Conservation (phyloP, 768 basidiomycete genomes). For the Russula dissimulans region DNA sequence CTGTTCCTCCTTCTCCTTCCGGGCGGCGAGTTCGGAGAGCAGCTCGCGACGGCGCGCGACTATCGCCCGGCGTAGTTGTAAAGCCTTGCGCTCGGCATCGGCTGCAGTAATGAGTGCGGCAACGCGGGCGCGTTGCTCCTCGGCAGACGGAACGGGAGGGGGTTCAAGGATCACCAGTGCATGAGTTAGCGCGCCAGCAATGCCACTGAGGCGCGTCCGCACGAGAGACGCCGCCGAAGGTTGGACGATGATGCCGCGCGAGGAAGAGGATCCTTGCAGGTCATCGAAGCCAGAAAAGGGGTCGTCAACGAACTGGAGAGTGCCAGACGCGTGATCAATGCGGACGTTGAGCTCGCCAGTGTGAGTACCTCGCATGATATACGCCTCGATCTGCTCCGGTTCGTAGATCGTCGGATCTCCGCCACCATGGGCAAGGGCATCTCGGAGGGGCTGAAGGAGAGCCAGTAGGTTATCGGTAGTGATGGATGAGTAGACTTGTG, state of each 20-base stretch:
- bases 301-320: constrained; percentile 77
- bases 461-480: constrained; percentile 67
- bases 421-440: constrained; percentile 39
- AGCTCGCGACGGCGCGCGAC: constrained; percentile 81
- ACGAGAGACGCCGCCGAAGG: constrained; percentile 64
- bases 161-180: constrained; percentile 52
- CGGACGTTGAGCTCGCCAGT: constrained; percentile 79
- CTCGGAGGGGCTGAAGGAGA: constrained; percentile 68
- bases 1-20: constrained; percentile 85
- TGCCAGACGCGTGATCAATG: constrained; percentile 81
- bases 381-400: constrained; percentile 77
- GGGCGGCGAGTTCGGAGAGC: constrained; percentile 69
- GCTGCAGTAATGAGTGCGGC: constrained; percentile 52
- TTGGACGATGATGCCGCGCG: constrained; percentile 44
- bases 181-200: constrained; percentile 66
- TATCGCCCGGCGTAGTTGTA: constrained; percentile 67
- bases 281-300: constrained; percentile 44
- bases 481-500: constrained; percentile 86
- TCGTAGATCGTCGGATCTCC: constrained; percentile 37
- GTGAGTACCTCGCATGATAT: constrained; percentile 86
- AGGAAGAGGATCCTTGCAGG: constrained; percentile 26
- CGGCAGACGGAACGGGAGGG: constrained; percentile 34
- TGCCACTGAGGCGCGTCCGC: constrained; percentile 64
- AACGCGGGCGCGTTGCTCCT: constrained; percentile 52
- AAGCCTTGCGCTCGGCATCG: constrained; percentile 67